Percentiles rank a stretch among this genome's conserved stretches.
Conservation (phyloP, 805 yeast species). For the Naumovozyma baii region DNA sequence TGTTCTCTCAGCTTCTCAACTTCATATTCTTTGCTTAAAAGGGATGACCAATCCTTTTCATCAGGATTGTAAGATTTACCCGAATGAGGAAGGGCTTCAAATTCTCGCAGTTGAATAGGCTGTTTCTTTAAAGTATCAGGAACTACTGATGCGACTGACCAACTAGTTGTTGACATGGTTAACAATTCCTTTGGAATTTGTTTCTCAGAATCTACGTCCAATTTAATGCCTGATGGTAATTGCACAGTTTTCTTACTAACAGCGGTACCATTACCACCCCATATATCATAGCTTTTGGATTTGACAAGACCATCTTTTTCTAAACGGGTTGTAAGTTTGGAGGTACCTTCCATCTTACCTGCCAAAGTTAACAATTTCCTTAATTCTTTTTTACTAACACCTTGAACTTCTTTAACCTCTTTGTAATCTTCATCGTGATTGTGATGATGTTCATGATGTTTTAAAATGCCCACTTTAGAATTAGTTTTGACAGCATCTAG, state of each 20-base stretch:
- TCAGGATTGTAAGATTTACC: conserved; percentile 91
- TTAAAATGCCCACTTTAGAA: conserved; percentile 68
- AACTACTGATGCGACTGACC: conserved; percentile 41
- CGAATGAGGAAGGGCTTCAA: conserved; percentile 53
- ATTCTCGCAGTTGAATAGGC: conserved; percentile 46
- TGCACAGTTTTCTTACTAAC: conserved; percentile 6
- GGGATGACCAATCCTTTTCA: conserved; percentile 66
- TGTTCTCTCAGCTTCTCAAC: conserved; percentile 61
- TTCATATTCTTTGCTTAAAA: conserved; percentile 57
- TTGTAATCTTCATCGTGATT: conserved; percentile 31
- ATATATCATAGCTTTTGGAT: conserved; percentile 51
- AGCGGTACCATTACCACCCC: conserved; percentile 40
- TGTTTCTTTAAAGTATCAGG: conserved; percentile 47
- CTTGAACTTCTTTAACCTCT: conserved; percentile 40
- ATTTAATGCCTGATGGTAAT: conserved; percentile 25
- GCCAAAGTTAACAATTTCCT: conserved; percentile 63
- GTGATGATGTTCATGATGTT: conserved; percentile 28
- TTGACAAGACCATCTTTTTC: conserved; percentile 51
- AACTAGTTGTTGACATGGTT: conserved; percentile 34
- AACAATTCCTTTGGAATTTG: conserved; percentile 34
- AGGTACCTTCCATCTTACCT: conserved; percentile 56
- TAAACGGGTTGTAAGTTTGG: conserved; percentile 40
- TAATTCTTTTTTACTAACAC: conserved; percentile 55
- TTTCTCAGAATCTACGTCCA: conserved; percentile 16
- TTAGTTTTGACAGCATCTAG: conserved; percentile 43